Percentiles rank a stretch among this genome's conserved stretches.
These are phyloP conservation scores for Murraya paniculata DNA, from an alignment of 345 rosid genomes.

Conservation along the genomic window DNA sequence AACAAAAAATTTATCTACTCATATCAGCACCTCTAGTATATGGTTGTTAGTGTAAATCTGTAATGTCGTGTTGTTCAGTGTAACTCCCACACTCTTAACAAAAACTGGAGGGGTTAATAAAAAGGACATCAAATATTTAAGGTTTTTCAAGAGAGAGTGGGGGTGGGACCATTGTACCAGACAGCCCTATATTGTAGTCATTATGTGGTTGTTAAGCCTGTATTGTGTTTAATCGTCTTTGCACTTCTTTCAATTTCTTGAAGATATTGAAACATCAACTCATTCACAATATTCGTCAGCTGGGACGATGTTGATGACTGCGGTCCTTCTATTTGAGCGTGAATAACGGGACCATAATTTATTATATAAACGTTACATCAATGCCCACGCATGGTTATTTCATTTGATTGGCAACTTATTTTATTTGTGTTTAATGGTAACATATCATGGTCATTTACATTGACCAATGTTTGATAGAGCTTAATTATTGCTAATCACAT, in stretches of 20 bases:
- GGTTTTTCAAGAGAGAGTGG: too few species aligned
- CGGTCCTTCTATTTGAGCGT: conserved; percentile 35
- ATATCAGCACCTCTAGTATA: too few species aligned
- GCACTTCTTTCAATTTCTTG: conserved; percentile 24
- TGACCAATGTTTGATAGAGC: neutral
- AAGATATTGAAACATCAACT: conserved; percentile 15
- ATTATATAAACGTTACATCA: neutral
- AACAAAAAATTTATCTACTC: neutral
- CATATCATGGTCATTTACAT: neutral
- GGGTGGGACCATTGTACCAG: too few species aligned
- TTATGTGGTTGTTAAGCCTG: neutral
- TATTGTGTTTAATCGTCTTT: too few species aligned
- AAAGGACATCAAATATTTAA: too few species aligned
- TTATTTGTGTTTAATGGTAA: neutral
- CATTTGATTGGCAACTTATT: neutral
- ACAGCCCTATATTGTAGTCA: neutral
- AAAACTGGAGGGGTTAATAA: too few species aligned
- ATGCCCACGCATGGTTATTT: too few species aligned
- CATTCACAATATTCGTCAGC: conserved; percentile 16
- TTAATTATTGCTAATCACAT: conserved; percentile 28
- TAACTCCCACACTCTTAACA: too few species aligned
- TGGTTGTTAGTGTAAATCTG: too few species aligned
- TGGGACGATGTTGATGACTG: conserved; percentile 18
- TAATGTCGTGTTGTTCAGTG: too few species aligned
- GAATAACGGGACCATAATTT: conserved; percentile 35